Base-by-base conservation (phyloP, 2,329 filamentous ascomycete genomes). In the Penicillium sp. region DNA sequence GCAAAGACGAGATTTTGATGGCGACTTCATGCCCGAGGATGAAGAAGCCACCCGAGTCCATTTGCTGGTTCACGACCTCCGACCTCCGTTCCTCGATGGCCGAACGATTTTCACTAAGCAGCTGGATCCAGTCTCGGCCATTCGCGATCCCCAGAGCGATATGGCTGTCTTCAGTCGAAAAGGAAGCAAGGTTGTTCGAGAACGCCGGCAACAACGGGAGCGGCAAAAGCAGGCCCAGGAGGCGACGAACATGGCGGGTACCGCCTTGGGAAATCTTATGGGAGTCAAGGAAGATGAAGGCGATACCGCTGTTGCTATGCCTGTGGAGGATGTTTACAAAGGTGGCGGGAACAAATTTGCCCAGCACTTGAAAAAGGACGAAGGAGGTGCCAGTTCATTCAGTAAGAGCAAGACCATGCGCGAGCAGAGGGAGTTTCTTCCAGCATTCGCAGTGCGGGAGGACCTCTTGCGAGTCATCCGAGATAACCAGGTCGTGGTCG, bases 111-210 rank as follows among this genome's bases (percentile, higher is more conserved):
- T 98, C 61, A 98, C 92, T 3, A 96, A 95, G 64, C 93, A 98
- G 63, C 64, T 96, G 14, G 92, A 98, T 42, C 93, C 92, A 0
- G 85, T 98, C 1, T 87, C 90, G 0, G 93, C 92, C 0, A 85
- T 98, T 10, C 78, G 84, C 35, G 92, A 98, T 61, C 82, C 85
- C 16, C 90, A 96, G 65, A 98, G 93, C 59, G 92, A 98, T 58
- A 95, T 98, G 92, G 92, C 92, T 1, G 89, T 98, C 1, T 96
- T 96, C 55, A 94, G 88, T 67, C 78, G 90, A 29, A 95, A 95
- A 61, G 92, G 92, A 1, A 96, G 90, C 59, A 84, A 80, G 53
- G 88, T 95, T 2, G 92, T 98, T 9, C 85, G 84, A 56, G 92
- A 98, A 54, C 82, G 84, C 52, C 75, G 93, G 28, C 88, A 95